These are phyloP conservation scores for Komagataella populi DNA, from an alignment of 805 yeast genomes.

Conservation along the genomic window DNA sequence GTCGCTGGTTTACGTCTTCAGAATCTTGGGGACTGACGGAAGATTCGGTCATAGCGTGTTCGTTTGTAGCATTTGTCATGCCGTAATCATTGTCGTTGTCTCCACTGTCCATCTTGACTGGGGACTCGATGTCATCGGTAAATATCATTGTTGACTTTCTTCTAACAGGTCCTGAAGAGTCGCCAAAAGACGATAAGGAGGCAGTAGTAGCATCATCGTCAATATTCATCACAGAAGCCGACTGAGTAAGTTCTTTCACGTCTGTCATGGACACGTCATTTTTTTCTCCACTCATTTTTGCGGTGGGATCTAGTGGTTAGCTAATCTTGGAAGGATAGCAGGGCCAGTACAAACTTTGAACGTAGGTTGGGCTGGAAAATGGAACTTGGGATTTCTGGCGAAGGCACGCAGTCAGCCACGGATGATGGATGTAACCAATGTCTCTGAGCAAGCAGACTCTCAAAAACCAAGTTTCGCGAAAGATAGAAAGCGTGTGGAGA, in stretches of 20 bases:
- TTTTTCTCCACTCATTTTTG: constrained; percentile 1
- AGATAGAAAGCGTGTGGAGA: too few species aligned
- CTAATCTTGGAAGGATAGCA: background rate
- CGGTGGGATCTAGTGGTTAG: background rate
- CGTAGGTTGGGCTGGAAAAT: background rate
- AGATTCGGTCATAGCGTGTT: constrained; percentile 10
- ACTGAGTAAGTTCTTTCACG: constrained; percentile 4
- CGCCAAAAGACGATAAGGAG: constrained; percentile 3
- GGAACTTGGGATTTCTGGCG: background rate
- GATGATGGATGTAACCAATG: background rate
- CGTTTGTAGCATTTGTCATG: constrained; percentile 11
- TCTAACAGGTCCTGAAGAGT: constrained; percentile 20
- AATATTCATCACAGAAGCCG: constrained; percentile 6
- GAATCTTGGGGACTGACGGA: constrained; percentile 6
- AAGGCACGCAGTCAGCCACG: background rate
- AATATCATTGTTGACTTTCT: constrained; percentile 63
- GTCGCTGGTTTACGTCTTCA: constrained; percentile 5
- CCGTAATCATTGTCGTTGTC: constrained; percentile 14
- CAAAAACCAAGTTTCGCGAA: background rate
- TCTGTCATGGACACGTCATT: constrained; percentile 23
- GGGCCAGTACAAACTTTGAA: background rate
- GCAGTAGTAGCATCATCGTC: constrained; percentile 2
- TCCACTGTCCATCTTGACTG: constrained; percentile 18
- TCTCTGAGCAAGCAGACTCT: background rate
- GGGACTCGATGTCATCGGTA: constrained; percentile 52